These are phyloP conservation scores for Candida adriatica DNA, from an alignment of 805 yeast genomes.

Conservation along the genomic window DNA sequence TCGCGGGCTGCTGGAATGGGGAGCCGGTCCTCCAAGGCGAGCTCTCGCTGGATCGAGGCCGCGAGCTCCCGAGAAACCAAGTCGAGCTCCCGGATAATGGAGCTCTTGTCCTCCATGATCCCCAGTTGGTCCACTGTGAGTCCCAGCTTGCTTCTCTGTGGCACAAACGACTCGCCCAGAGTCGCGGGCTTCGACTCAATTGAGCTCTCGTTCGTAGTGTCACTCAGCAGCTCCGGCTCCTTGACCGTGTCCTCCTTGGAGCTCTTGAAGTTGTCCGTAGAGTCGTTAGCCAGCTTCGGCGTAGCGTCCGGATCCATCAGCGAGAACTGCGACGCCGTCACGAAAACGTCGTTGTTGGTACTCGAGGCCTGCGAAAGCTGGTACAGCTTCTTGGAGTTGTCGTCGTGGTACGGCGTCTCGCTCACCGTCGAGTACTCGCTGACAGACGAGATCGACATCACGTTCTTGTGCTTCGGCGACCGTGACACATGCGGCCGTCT, in stretches of 20 bases:
- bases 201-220: slow-evolving; percentile 7
- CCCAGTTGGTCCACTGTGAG: slow-evolving; percentile 58
- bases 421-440: slow-evolving; percentile 20
- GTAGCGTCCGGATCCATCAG: slow-evolving; percentile 11
- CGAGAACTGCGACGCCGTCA: slow-evolving; percentile 33
- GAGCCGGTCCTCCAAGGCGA: slow-evolving; percentile 45
- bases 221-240: slow-evolving; percentile 6
- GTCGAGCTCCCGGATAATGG: slow-evolving; percentile 55
- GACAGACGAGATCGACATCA: slow-evolving; percentile 19
- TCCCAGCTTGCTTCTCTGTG: slow-evolving; percentile 21
- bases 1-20: slow-evolving; percentile 2
- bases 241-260: slow-evolving; percentile 12
- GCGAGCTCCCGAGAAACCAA: slow-evolving; percentile 69
- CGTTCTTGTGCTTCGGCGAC: slow-evolving; percentile 7
- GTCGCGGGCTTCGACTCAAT: slow-evolving; percentile 6
- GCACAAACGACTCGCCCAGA: slow-evolving; percentile 16
- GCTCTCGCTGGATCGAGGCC: slow-evolving; percentile 62
- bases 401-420: slow-evolving; percentile 5
- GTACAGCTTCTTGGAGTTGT: slow-evolving; percentile 11
- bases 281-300: slow-evolving; percentile 4
- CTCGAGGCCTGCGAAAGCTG: slow-evolving; percentile 12
- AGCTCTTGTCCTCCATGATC: slow-evolving; percentile 51
- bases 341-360: slow-evolving; percentile 28
- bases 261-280: slow-evolving; percentile 12
- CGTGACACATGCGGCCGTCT: too few relatives aligned